Conservation (phyloP, 768 basidiomycete genomes). For the Mrakia frigida region DNA sequence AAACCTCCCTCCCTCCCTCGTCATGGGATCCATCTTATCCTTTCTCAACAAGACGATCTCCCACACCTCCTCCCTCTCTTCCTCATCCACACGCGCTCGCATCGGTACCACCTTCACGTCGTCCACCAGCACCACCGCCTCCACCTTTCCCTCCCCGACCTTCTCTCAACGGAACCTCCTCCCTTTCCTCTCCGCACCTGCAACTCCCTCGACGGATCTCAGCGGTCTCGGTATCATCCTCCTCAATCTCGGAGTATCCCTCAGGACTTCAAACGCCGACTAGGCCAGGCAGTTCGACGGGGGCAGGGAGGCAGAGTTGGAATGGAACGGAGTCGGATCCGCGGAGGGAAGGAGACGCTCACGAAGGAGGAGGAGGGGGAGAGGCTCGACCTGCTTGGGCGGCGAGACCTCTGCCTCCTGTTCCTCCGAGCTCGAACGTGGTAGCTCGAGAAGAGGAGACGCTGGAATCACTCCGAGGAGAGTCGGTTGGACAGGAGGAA, state of each 20-base stretch:
- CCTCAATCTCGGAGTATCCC: background rate
- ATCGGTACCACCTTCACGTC: background rate
- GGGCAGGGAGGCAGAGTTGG: constrained; percentile 3
- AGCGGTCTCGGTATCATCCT: background rate
- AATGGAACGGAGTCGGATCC: background rate
- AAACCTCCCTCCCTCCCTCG: background rate
- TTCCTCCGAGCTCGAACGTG: background rate
- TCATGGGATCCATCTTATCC: background rate
- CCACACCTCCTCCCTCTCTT: background rate
- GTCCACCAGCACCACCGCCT: background rate
- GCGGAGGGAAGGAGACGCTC: background rate
- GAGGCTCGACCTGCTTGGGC: constrained; percentile 6
- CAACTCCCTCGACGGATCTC: background rate
- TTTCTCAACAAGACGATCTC: background rate
- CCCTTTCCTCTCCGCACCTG: background rate
- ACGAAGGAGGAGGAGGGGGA: too few species aligned
- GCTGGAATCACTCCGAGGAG: too few species aligned
- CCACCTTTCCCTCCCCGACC: background rate
- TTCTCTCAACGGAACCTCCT: background rate
- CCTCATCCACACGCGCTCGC: background rate
- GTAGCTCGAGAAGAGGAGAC: too few species aligned
- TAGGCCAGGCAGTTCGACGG: background rate
- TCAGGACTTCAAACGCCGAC: background rate
- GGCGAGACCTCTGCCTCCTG: background rate
- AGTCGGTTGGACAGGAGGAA: background rate